phyloP scores from a whole-genome alignment of 2,329 filamentous ascomycete genomes.

The Pseudopyricularia javanii region DNA sequence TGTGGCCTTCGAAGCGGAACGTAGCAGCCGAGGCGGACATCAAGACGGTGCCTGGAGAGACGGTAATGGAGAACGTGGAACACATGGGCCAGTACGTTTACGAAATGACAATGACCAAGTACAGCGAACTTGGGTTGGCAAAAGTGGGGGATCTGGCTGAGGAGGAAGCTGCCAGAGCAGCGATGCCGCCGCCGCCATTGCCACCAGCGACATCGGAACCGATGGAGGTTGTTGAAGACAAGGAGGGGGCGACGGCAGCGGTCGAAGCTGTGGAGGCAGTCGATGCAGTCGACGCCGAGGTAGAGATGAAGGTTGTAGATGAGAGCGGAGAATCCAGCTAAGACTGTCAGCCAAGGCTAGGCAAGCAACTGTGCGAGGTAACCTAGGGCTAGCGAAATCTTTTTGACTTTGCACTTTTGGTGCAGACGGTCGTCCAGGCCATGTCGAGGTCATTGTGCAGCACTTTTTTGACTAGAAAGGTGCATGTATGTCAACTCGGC shows the following conservation, averaged over 20 bases:
- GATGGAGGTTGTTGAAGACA: constrained; percentile 10
- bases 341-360: neutral
- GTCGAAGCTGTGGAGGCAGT: constrained; percentile 17
- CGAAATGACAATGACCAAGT: constrained; percentile 71
- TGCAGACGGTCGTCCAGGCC: no score
- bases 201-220: constrained; percentile 12
- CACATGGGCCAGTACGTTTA: constrained; percentile 93
- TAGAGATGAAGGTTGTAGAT: neutral
- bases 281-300: constrained; percentile 5
- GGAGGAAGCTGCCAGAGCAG: neutral
- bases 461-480: no score
- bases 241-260: constrained; percentile 9
- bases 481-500: no score
- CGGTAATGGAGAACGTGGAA: constrained; percentile 80
- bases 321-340: neutral
- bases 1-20: constrained; percentile 59
- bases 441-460: no score
- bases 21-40: constrained; percentile 31
- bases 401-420: no score
- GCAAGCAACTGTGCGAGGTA: no score
- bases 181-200: neutral
- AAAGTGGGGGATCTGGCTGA: constrained; percentile 9
- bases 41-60: constrained; percentile 40
- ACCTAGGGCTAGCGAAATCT: no score
- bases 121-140: constrained; percentile 34